These are phyloP conservation scores for Pythium volutum DNA, from an alignment of 352 stramenopile species.

Conservation along the genomic window DNA sequence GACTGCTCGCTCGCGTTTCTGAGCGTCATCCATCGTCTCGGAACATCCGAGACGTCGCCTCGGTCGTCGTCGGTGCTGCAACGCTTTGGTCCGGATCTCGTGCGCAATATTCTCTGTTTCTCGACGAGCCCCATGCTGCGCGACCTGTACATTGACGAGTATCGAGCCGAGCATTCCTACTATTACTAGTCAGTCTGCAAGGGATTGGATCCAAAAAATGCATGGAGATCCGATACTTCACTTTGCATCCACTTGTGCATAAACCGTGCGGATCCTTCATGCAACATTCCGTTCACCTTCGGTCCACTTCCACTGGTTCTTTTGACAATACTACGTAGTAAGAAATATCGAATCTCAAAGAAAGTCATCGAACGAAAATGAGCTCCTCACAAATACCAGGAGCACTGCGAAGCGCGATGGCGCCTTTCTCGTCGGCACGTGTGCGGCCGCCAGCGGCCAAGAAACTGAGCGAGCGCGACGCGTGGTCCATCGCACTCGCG, in stretches of 20 bases:
- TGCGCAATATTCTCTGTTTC: background rate
- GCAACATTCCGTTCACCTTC: background rate
- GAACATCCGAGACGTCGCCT: background rate
- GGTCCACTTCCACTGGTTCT: background rate
- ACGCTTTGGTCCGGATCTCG: background rate
- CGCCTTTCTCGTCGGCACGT: background rate
- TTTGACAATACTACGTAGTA: background rate
- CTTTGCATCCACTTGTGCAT: background rate
- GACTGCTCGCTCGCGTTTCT: background rate
- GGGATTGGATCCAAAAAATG: no score
- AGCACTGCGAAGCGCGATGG: background rate
- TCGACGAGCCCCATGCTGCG: background rate
- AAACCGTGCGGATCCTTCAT: background rate
- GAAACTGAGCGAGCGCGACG: slow-evolving; percentile 14
- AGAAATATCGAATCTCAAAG: slow-evolving; percentile 1
- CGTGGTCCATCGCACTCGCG: slow-evolving; percentile 13
- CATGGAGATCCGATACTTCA: no score
- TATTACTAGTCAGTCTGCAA: no score
- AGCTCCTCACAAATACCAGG: background rate
- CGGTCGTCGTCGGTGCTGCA: background rate
- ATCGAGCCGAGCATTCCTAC: background rate
- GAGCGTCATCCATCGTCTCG: background rate
- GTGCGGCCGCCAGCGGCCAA: background rate
- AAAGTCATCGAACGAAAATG: background rate
- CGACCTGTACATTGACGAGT: background rate